Evolutionary conservation across 176 grass and related monocot species (phyloP).

Genomic region (Oryza nivara): DNA sequence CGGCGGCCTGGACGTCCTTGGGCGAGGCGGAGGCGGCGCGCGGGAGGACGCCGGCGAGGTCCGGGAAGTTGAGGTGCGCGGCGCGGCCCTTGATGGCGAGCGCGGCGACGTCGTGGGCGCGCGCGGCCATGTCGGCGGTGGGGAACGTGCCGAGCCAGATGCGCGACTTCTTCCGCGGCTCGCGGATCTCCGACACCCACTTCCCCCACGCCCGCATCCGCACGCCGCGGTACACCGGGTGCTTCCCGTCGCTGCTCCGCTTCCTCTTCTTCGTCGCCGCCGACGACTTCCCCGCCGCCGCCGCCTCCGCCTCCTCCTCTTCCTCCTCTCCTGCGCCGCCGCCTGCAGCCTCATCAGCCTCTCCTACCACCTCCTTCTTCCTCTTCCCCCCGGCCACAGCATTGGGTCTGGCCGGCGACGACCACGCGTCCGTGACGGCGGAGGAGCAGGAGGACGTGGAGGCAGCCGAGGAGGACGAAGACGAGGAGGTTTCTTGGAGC

Average conservation of each 20-base stretch:
- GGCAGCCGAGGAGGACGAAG: constrained; percentile 35
- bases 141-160: constrained; percentile 98
- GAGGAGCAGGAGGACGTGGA: constrained; percentile 55
- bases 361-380: background rate
- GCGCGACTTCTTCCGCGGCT: constrained; percentile 94
- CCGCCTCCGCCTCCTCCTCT: background rate
- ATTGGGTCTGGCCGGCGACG: constrained; percentile 43
- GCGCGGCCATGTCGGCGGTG: constrained; percentile 88
- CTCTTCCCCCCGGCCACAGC: constrained; percentile 25
- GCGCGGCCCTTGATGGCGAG: constrained; percentile 83
- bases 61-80: constrained; percentile 91
- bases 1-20: constrained; percentile 92
- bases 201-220: constrained; percentile 98
- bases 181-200: constrained; percentile 99
- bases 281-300: background rate
- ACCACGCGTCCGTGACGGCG: constrained; percentile 56
- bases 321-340: constrained; percentile 1
- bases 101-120: constrained; percentile 92
- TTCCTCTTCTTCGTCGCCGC: constrained; percentile 42
- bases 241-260: constrained; percentile 83
- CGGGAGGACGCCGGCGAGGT: constrained; percentile 67
- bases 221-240: constrained; percentile 83
- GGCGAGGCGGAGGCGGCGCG: constrained; percentile 67
- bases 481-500: constrained; percentile 53
- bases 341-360: background rate